Evolutionary conservation across 805 yeast species (phyloP).

Genomic region (Dipodascus geniculatus): DNA sequence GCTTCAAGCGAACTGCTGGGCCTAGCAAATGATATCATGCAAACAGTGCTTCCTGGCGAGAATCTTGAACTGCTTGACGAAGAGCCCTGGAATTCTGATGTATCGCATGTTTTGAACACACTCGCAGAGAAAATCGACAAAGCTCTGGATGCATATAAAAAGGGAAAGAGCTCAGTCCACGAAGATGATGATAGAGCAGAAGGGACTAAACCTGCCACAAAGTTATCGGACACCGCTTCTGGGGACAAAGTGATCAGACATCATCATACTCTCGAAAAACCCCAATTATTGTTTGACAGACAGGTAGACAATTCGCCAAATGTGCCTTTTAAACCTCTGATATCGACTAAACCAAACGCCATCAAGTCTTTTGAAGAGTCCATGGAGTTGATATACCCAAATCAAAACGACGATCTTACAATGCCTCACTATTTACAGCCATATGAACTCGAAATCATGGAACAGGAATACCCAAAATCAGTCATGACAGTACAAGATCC

Average conservation of each 20-base stretch:
- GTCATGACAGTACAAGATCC: conserved; percentile 39
- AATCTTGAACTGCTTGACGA: conserved; percentile 26
- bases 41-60: conserved; percentile 18
- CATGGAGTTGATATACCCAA: conserved; percentile 24
- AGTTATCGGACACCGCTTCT: not conserved
- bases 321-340: conserved; percentile 66
- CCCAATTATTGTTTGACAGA: conserved; percentile 49
- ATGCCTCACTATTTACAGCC: conserved; percentile 66
- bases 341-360: conserved; percentile 64
- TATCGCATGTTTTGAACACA: conserved; percentile 53
- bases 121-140: conserved; percentile 69
- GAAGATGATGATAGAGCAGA: conserved; percentile 12
- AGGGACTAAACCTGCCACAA: not conserved
- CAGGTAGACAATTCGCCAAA: conserved; percentile 58
- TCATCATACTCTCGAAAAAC: conserved; percentile 38
- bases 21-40: conserved; percentile 20
- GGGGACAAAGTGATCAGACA: conserved; percentile 14
- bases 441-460: conserved; percentile 60
- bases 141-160: conserved; percentile 38
- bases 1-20: conserved; percentile 21
- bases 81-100: conserved; percentile 40
- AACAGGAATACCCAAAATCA: conserved; percentile 54
- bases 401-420: conserved; percentile 13
- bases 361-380: conserved; percentile 44
- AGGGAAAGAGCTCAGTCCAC: conserved; percentile 12